These are phyloP conservation scores for Suillus ampliporus DNA, from an alignment of 768 basidiomycete genomes.

Conservation along the genomic window DNA sequence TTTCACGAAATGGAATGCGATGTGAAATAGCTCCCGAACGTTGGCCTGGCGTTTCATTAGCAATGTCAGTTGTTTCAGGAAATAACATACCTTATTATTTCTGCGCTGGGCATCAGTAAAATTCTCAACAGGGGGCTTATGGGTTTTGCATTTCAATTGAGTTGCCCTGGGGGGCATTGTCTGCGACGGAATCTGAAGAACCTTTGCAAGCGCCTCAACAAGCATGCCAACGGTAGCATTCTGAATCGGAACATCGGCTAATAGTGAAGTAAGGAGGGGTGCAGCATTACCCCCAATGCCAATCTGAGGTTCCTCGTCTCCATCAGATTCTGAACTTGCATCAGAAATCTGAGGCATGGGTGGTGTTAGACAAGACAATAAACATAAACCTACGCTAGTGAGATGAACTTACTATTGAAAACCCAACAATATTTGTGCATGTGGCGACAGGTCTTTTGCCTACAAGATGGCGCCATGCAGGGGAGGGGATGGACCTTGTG, in stretches of 20 bases:
- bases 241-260: too few relatives aligned
- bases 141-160: too few relatives aligned
- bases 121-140: not conserved
- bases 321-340: not conserved
- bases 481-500: too few relatives aligned
- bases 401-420: not conserved
- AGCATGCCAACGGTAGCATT: not conserved
- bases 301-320: not conserved
- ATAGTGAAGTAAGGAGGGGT: too few relatives aligned
- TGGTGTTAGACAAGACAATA: too few relatives aligned
- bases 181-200: not conserved
- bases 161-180: not conserved
- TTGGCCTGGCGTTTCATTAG: not conserved
- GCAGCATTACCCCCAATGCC: too few relatives aligned
- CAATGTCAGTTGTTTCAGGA: too few relatives aligned
- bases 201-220: not conserved
- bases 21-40: not conserved
- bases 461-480: not conserved
- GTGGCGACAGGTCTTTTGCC: not conserved
- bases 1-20: not conserved
- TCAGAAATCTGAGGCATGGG: not conserved
- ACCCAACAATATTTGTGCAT: not conserved
- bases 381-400: too few relatives aligned
- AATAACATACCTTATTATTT: not conserved
- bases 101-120: not conserved